phyloP scores from a whole-genome alignment of 306 rosid species.

The Rosa rugosa region DNA sequence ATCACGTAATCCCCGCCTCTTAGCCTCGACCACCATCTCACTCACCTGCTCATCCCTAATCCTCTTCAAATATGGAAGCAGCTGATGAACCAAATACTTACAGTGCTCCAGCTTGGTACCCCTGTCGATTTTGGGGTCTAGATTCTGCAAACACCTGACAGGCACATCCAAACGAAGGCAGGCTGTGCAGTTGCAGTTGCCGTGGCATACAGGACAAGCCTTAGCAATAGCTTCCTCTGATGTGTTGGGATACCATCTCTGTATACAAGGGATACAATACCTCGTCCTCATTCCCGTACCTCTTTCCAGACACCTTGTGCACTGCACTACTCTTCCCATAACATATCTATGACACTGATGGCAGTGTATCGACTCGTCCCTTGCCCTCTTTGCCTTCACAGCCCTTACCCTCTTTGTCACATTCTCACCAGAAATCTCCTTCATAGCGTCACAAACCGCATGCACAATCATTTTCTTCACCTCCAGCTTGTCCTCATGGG shows the following conservation, averaged over 20 bases:
- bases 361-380: constrained; percentile 49
- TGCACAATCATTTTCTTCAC: constrained; percentile 71
- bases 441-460: constrained; percentile 34
- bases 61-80: constrained; percentile 61
- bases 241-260: constrained; percentile 60
- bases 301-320: constrained; percentile 24
- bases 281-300: constrained; percentile 39
- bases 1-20: neutral
- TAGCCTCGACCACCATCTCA: constrained; percentile 40
- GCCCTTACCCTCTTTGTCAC: neutral
- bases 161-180: constrained; percentile 54
- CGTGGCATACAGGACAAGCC: constrained; percentile 70
- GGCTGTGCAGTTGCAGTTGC: constrained; percentile 81
- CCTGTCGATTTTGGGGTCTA: neutral
- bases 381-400: neutral
- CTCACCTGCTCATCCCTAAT: constrained; percentile 58
- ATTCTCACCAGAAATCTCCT: neutral
- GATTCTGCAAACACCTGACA: constrained; percentile 29
- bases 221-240: constrained; percentile 52
- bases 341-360: constrained; percentile 92
- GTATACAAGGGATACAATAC: constrained; percentile 52
- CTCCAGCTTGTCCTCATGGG: constrained; percentile 73
- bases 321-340: constrained; percentile 69
- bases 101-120: constrained; percentile 28
- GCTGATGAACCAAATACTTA: constrained; percentile 45